A percentile compares a stretch with the other conserved stretches of the same genome.
phyloP scores from a whole-genome alignment of 2,329 filamentous ascomycete genomes.

The Macroventuria anomochaeta region DNA sequence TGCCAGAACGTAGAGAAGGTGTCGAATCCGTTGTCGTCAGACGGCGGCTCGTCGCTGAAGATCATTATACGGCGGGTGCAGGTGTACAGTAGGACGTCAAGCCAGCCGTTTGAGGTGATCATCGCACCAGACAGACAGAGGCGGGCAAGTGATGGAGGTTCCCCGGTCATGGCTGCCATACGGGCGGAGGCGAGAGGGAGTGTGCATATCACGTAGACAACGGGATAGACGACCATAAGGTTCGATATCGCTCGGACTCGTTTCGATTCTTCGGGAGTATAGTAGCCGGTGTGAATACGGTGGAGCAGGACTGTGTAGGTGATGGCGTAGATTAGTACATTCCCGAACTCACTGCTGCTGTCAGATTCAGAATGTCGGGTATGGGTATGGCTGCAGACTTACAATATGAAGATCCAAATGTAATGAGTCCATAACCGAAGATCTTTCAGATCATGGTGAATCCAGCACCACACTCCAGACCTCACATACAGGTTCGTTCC shows the following conservation, averaged over 20 bases:
- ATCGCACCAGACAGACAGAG: conserved; percentile 62
- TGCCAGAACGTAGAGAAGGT: conserved; percentile 47
- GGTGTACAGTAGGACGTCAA: conserved; percentile 65
- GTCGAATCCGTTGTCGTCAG: conserved; percentile 46
- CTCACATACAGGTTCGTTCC: conserved; percentile 63
- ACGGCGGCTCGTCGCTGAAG: conserved; percentile 55
- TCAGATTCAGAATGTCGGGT: neutral
- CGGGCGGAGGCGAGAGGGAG: conserved; percentile 69
- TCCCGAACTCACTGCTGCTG: conserved; percentile 55
- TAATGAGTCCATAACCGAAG: conserved; percentile 69
- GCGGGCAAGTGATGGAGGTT: conserved; percentile 52
- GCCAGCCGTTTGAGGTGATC: conserved; percentile 65
- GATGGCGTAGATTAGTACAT: conserved; percentile 57
- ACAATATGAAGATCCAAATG: conserved; percentile 66
- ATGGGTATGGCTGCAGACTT: neutral
- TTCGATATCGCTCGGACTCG: conserved; percentile 54
- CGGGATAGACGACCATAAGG: conserved; percentile 70
- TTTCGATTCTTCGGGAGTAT: conserved; percentile 40
- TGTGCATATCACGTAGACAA: conserved; percentile 74
- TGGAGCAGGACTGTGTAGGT: conserved; percentile 51
- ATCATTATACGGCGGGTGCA: conserved; percentile 63
- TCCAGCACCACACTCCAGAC: conserved; percentile 72
- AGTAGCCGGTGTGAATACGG: conserved; percentile 49
- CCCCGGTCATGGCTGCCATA: conserved; percentile 67
- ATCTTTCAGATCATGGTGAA: conserved; percentile 60